These are phyloP conservation scores for Calamus simplicifolius DNA, from an alignment of 176 grass and related monocot genomes.

Conservation along the genomic window DNA sequence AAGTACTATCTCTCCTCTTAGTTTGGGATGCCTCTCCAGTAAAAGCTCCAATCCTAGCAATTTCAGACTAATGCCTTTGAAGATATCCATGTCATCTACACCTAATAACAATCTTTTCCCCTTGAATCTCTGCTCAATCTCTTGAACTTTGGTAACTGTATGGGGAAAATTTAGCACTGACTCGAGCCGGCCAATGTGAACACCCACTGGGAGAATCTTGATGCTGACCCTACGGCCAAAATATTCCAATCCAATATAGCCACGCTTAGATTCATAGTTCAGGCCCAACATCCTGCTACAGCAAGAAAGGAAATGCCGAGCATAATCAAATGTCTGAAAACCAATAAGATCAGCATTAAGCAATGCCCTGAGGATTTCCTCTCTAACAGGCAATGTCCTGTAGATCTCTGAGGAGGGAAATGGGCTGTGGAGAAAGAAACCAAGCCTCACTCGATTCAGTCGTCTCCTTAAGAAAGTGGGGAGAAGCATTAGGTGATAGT, in stretches of 20 bases:
- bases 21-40: constrained; percentile 53
- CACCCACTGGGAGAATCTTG: constrained; percentile 84
- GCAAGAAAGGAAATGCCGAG: constrained; percentile 84
- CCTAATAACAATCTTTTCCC: constrained; percentile 65
- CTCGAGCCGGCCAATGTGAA: constrained; percentile 61
- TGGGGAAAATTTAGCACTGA: constrained; percentile 59
- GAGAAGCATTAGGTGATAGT: constrained; percentile 97
- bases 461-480: constrained; percentile 86
- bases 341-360: constrained; percentile 95
- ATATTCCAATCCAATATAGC: constrained; percentile 86
- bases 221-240: constrained; percentile 72
- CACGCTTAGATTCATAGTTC: constrained; percentile 83
- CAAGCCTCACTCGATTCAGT: constrained; percentile 66
- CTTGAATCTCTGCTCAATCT: constrained; percentile 62
- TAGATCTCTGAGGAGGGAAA: constrained; percentile 91
- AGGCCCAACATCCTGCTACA: constrained; percentile 81
- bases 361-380: constrained; percentile 81
- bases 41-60: constrained; percentile 63
- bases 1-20: constrained; percentile 61
- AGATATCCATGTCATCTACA: constrained; percentile 83
- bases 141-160: constrained; percentile 56
- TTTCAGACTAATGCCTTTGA: constrained; percentile 90
- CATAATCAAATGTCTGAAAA: constrained; percentile 96
- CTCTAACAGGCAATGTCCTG: constrained; percentile 81
- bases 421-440: constrained; percentile 79